Conservation (phyloP, 441 rosid species). For the Adansonia rubrostipa region DNA sequence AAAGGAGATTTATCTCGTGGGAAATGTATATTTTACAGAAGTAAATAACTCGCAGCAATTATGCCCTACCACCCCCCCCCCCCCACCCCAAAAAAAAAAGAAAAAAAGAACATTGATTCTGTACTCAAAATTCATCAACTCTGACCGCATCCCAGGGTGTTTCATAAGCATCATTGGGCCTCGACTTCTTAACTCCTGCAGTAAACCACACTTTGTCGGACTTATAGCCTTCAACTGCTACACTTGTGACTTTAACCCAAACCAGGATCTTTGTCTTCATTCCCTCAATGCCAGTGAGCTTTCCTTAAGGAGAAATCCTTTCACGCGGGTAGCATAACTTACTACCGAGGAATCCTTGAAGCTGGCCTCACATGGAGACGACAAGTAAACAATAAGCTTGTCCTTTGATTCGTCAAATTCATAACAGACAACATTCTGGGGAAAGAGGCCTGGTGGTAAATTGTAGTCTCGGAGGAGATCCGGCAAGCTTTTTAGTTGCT, state of each 20-base stretch:
- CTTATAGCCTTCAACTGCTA: constrained; percentile 70
- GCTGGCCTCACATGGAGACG: constrained; percentile 72
- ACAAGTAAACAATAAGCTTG: constrained; percentile 75
- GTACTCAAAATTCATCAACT: constrained; percentile 73
- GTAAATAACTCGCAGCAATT: neutral
- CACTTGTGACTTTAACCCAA: constrained; percentile 84
- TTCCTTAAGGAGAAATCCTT: constrained; percentile 74
- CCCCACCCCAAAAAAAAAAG: neutral
- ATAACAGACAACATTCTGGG: constrained; percentile 76
- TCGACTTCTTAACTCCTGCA: constrained; percentile 88
- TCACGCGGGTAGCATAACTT: constrained; percentile 80
- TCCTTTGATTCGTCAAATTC: constrained; percentile 86
- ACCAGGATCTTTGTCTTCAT: constrained; percentile 94
- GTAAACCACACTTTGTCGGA: constrained; percentile 96
- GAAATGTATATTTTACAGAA: too few species aligned
- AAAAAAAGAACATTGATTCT: neutral
- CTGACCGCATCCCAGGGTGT: constrained; percentile 61
- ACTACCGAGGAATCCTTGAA: constrained; percentile 84
- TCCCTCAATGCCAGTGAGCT: constrained; percentile 82
- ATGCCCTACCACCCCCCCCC: neutral
- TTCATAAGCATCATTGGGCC: constrained; percentile 70
- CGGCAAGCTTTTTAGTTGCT: constrained; percentile 68
- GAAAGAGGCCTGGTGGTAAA: constrained; percentile 88
- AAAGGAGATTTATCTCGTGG: neutral
- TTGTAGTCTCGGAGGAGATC: constrained; percentile 86